Evolutionary conservation across 108 stramenopile genomes (phyloP), one percentile per base, ranked within the genome.

Genomic region (Craspedostauros australis): DNA sequence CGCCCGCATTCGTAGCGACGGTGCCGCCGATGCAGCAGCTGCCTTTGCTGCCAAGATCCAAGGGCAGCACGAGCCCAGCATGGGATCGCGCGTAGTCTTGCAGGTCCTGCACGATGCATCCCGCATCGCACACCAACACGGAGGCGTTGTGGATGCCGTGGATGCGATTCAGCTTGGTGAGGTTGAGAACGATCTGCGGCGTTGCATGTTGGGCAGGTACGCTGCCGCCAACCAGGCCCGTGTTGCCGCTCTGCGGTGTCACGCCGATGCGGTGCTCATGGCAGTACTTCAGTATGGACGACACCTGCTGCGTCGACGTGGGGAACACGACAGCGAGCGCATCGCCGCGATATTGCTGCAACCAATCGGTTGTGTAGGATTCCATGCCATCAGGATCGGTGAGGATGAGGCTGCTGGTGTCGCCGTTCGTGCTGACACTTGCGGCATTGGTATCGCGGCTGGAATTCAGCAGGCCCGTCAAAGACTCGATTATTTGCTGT

Each of bases 11-110:
- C 29, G 97, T 99, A 38, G 76, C 70, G 12, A 98, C 60, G 54
- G 95, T 98, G 23, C 98, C 98, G 14, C 98, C 98, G 60, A 99
- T 96, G 46, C 76, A 77, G 68, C 98, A 99, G 2, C 82, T 75
- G 8, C 98, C 98, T 56, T 95, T 95, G 26, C 96, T 82, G 12
- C 98, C 98, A 16, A 99, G 70, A 49, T 98, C 98, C 12, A 97
- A 58, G 2, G 98, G 98, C n/a, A n/a, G n/a, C 25, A 95, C 74
- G 25, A 91, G 47, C 55, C 45, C 58, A 28, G 79, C 85, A 0
- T 51, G 50, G 20, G 71, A 56, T 6, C 57, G 46, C 0, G 88
- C 80, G 46, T 69, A 81, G 39, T 71, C 60, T 51, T 95, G 91
- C 11, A 98, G 61, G 21, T 76, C 65, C 48, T 91, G 82, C 7